Conservation (phyloP, 1,139 yeast species). For the Suhomyces bokatorum region DNA sequence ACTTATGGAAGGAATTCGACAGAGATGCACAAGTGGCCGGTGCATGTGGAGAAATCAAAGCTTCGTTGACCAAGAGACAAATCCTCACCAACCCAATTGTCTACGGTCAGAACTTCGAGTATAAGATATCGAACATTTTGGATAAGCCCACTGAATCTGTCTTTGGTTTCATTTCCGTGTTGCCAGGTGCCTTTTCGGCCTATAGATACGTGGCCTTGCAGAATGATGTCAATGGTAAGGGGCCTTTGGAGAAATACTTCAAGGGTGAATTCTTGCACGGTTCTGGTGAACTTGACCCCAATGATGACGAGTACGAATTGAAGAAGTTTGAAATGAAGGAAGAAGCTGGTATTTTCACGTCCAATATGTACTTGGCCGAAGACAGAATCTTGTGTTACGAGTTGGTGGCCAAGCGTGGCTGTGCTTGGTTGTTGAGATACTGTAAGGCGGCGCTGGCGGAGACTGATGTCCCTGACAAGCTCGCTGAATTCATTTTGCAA, state of each 20-base stretch:
- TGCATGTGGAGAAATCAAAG: slow-evolving; percentile 53
- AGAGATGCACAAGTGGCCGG: slow-evolving; percentile 51
- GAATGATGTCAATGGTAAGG: slow-evolving; percentile 44
- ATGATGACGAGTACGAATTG: slow-evolving; percentile 47
- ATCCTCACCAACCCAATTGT: slow-evolving; percentile 48
- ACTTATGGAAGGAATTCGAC: slow-evolving; percentile 52
- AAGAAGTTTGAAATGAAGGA: slow-evolving; percentile 42
- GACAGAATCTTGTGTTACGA: slow-evolving; percentile 53
- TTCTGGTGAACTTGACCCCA: slow-evolving; percentile 46
- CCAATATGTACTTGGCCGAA: slow-evolving; percentile 53
- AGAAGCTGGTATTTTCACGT: slow-evolving; percentile 52
- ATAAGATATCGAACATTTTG: slow-evolving; percentile 46
- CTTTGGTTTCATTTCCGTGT: slow-evolving; percentile 48
- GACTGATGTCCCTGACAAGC: slow-evolving; percentile 50
- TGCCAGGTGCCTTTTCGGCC: slow-evolving; percentile 51
- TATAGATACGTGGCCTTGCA: slow-evolving; percentile 44
- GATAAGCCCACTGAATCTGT: slow-evolving; percentile 50
- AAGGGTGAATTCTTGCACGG: slow-evolving; percentile 52
- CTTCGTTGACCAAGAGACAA: slow-evolving; percentile 40
- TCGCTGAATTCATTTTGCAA: slow-evolving; percentile 49
- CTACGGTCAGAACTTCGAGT: slow-evolving; percentile 51
- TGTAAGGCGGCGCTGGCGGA: slow-evolving; percentile 50
- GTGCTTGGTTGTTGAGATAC: slow-evolving; percentile 48
- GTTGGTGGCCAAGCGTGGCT: slow-evolving; percentile 46
- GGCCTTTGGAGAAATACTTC: slow-evolving; percentile 50